Evolutionary conservation across 2,329 filamentous ascomycete genomes (phyloP).

Genomic region (Aureobasidium leucospermi): DNA sequence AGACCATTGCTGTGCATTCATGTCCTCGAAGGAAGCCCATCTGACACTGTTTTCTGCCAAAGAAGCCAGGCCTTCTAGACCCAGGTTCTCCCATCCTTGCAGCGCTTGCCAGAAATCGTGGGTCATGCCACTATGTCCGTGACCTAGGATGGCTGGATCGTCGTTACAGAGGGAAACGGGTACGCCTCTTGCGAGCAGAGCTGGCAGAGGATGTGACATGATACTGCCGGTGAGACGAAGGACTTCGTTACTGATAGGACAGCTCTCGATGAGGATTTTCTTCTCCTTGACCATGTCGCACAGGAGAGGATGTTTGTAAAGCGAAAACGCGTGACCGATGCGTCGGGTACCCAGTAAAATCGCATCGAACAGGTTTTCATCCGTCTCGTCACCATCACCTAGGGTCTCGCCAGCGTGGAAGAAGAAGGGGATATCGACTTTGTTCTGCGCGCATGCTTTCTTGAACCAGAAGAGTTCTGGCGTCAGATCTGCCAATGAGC

Average conservation of each 20-base stretch:
- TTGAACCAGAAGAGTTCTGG: conserved; percentile 92
- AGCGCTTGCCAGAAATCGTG: conserved; percentile 93
- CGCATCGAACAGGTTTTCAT: conserved; percentile 83
- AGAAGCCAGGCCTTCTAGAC: conserved; percentile 74
- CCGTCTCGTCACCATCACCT: conserved; percentile 67
- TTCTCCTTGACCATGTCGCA: conserved; percentile 84
- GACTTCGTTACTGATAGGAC: conserved; percentile 85
- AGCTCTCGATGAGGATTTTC: conserved; percentile 81
- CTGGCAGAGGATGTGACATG: conserved; percentile 71
- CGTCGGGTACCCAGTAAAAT: conserved; percentile 78
- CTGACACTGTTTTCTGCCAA: conserved; percentile 88
- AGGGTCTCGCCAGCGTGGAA: conserved; percentile 90
- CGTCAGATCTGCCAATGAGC: conserved; percentile 66
- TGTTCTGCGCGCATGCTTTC: conserved; percentile 70
- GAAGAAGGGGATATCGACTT: conserved; percentile 83
- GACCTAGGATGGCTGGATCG: conserved; percentile 80
- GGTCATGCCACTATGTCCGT: conserved; percentile 72
- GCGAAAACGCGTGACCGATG: conserved; percentile 81
- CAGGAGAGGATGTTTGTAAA: conserved; percentile 86
- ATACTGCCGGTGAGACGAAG: conserved; percentile 71
- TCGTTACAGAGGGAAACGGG: conserved; percentile 81
- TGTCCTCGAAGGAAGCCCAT: conserved; percentile 84
- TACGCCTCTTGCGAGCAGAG: conserved; percentile 77
- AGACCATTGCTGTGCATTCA: conserved; percentile 61
- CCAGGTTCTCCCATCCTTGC: conserved; percentile 87